Evolutionary conservation across 176 grass and related monocot species (phyloP).

Genomic region (Zea luxurians): DNA sequence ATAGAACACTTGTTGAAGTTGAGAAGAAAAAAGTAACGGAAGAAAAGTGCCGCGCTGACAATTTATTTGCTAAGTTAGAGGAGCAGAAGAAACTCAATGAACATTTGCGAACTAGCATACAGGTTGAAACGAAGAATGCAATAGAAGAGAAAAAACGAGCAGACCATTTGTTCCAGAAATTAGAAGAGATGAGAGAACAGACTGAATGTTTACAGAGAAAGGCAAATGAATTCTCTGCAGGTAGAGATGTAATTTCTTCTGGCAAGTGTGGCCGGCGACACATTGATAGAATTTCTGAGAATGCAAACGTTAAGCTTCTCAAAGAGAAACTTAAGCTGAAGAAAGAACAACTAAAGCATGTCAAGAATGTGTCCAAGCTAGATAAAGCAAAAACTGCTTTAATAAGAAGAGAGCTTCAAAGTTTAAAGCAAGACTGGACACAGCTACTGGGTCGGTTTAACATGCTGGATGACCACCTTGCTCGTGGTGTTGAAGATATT

Average conservation of each 20-base stretch:
- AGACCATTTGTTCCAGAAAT: conserved; percentile 53
- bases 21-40: conserved; percentile 57
- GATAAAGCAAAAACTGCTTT: conserved; percentile 63
- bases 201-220: conserved; percentile 48
- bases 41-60: conserved; percentile 50
- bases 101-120: conserved; percentile 45
- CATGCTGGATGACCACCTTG: conserved; percentile 67
- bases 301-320: conserved; percentile 60
- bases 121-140: conserved; percentile 44
- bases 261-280: conserved; percentile 31
- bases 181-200: conserved; percentile 66
- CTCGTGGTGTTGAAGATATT: conserved; percentile 60
- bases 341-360: conserved; percentile 76
- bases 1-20: conserved; percentile 53
- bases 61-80: conserved; percentile 65
- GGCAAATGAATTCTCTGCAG: conserved; percentile 27
- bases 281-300: conserved; percentile 36
- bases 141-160: conserved; percentile 44
- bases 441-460: conserved; percentile 66
- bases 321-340: conserved; percentile 93
- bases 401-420: conserved; percentile 65
- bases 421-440: conserved; percentile 68
- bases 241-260: conserved; percentile 35
- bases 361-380: conserved; percentile 61
- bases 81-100: conserved; percentile 66